Evolutionary conservation across 768 basidiomycete species (phyloP), one percentile per base, ranked within the genome.

Genomic region (Saitozyma podzolica): DNA sequence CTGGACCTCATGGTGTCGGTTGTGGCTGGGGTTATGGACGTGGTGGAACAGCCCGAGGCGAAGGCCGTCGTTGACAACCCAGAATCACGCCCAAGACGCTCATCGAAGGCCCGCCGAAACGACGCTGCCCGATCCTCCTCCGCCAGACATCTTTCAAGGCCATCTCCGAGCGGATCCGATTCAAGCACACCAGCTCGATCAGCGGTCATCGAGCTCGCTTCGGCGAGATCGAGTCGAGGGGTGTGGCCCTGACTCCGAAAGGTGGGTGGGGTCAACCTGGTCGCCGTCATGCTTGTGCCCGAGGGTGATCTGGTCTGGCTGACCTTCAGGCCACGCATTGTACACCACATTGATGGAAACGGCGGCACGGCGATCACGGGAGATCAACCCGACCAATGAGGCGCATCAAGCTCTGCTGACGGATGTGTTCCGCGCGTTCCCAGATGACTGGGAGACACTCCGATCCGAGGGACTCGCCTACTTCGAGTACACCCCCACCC

Each of bases 111-210:
- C 76, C 76, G 14, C 76, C 76, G 1, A 54, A 53, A 9, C 64
- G 69, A 29, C 20, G 53, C 6, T 73, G 71, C 58, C 67, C 70
- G 6, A 72, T 78, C 52, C 66, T 78, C 13, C 66, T 78, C 14
- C 68, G 76, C 5, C 76, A 78, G 54, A 78, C 76, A 6, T 75
- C 74, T 29, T 78, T 78, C 56, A 69, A 69, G 37, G 74, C 76
- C 16, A 61, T 75, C 9, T 64, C 68, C 8, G 76, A 78, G 56
- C 65, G 63, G 39, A 70, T 78, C 50, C 59, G 62, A 7, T 78
- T 78, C 50, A 39, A 66, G 16, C 50, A 59, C 19, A 51, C 52
- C 19, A 50, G 52, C 40, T 40, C 48, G 70, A 3, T 59, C 58
- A 29, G 58, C 17, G 52, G 50, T 50, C 76, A 78, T 51, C 64